These are phyloP conservation scores for Cardamine resedifolia DNA, from an alignment of 345 rosid genomes.

Conservation along the genomic window DNA sequence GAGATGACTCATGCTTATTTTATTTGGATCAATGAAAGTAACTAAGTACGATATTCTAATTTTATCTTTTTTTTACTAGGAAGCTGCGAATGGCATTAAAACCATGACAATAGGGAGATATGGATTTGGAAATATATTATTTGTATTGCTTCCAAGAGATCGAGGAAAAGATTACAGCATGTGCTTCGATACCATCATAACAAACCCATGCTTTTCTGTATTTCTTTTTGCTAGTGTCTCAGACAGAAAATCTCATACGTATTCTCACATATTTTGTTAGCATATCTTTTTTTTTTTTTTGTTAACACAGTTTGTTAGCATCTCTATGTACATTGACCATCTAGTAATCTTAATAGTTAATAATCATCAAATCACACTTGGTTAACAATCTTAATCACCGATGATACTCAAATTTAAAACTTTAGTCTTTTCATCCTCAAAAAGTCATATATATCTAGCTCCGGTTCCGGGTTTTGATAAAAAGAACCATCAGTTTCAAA, in stretches of 20 bases:
- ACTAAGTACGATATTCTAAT: too few species aligned
- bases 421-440: too few species aligned
- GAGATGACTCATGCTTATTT: too few species aligned
- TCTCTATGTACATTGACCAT: not conserved
- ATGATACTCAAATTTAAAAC: too few species aligned
- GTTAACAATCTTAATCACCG: too few species aligned
- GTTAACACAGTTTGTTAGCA: not conserved
- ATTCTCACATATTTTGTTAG: not conserved
- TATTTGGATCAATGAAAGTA: not conserved
- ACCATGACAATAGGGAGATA: not conserved
- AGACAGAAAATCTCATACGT: not conserved
- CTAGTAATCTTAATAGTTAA: not conserved
- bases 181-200: not conserved
- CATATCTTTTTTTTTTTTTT: too few species aligned
- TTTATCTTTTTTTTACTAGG: too few species aligned
- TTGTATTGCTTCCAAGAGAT: not conserved
- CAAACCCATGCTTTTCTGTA: not conserved
- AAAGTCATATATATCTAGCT: too few species aligned
- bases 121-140: not conserved
- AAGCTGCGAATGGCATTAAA: too few species aligned
- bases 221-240: not conserved
- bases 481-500: too few species aligned
- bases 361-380: too few species aligned
- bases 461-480: too few species aligned
- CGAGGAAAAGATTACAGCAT: not conserved